Percentiles rank a stretch among this genome's conserved stretches.
Evolutionary conservation across 257 asterid genomes (phyloP).

Genomic region (Oldenlandia corymbosa): DNA sequence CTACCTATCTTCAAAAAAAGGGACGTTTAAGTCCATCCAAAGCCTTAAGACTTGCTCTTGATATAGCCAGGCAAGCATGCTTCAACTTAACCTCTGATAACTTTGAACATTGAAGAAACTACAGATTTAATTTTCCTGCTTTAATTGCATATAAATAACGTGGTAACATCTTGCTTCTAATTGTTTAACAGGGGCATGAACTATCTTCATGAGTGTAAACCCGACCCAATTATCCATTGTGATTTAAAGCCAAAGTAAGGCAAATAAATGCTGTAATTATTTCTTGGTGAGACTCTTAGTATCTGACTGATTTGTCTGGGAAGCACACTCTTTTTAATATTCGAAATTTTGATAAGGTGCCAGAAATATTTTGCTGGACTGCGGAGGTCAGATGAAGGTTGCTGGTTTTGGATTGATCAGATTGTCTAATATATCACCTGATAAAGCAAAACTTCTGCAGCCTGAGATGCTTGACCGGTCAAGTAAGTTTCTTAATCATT

Average conservation of each 20-base stretch:
- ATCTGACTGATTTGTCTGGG: constrained; percentile 9
- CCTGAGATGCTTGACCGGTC: constrained; percentile 70
- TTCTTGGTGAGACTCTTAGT: constrained; percentile 8
- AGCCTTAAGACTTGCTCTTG: constrained; percentile 78
- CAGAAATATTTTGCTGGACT: constrained; percentile 99
- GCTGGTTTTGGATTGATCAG: constrained; percentile 81
- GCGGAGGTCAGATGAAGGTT: constrained; percentile 96
- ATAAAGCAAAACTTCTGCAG: constrained; percentile 67
- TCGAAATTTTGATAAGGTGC: constrained; percentile 86
- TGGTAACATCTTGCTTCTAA: constrained; percentile 12
- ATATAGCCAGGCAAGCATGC: constrained; percentile 74
- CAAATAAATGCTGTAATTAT: constrained; percentile 53
- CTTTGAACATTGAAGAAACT: background rate
- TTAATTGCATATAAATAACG: background rate
- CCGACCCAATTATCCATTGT: constrained; percentile 89
- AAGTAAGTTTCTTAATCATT: constrained; percentile 40
- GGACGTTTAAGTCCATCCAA: constrained; percentile 89
- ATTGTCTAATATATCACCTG: constrained; percentile 59
- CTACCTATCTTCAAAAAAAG: constrained; percentile 73
- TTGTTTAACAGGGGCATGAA: constrained; percentile 77
- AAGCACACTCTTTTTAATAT: constrained; percentile 43
- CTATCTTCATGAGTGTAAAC: constrained; percentile 97
- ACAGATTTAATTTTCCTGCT: background rate
- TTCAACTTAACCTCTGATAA: constrained; percentile 2
- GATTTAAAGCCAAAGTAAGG: constrained; percentile 94